Evolutionary conservation across 495 filamentous ascomycete genomes (phyloP), one percentile per base, ranked within the genome.

Genomic region (Trichocladium uniseriatum): DNA sequence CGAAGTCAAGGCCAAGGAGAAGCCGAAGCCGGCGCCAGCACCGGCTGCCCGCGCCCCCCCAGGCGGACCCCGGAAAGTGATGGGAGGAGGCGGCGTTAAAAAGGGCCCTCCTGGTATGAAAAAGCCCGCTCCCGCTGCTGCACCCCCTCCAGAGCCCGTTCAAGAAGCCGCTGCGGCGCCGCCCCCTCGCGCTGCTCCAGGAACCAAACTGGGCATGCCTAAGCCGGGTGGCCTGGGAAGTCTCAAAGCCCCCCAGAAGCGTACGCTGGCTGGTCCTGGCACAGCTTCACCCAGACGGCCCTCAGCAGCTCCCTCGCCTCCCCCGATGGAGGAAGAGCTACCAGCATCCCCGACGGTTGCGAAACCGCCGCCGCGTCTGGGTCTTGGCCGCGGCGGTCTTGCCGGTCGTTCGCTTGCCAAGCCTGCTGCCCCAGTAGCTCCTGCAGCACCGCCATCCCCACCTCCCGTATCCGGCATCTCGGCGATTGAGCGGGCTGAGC

Each of bases 1-100:
- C 2, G 84, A 95, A 59, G 94, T 99, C 42, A 95, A 91, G 65
- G 92, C 94, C 35, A 97, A 97, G 63, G 91, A 94, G 53, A 92
- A 94, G 58, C 92, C 94, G 5, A 96, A 96, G 65, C 79, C 88
- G 40, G 77, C 80, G 32, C 84, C 24, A 27, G 24, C 62, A 34
- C 72, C 79, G 42, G 76, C 79, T 24, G 71, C 82, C 20, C 73
- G 77, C 21, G 72, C 69, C n/a, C 78, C 83, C 0, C 69, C 74
- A 8, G 73, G 79, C 55, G 77, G 62, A 10, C 45, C 51, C 28
- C 73, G 74, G 62, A 69, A 77, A 57, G 50, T 64, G 11, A 52
- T 69, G n/a, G n/a, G n/a, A 22, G 77, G 62, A 18, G 64, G 66
- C 1, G 64, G 63, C 0, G 54, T 51, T 31, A 78, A 76, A 50